Evolutionary conservation across 1,139 yeast species (phyloP), one percentile per base, ranked within the genome.

Genomic region (Taiozyma onychis): DNA sequence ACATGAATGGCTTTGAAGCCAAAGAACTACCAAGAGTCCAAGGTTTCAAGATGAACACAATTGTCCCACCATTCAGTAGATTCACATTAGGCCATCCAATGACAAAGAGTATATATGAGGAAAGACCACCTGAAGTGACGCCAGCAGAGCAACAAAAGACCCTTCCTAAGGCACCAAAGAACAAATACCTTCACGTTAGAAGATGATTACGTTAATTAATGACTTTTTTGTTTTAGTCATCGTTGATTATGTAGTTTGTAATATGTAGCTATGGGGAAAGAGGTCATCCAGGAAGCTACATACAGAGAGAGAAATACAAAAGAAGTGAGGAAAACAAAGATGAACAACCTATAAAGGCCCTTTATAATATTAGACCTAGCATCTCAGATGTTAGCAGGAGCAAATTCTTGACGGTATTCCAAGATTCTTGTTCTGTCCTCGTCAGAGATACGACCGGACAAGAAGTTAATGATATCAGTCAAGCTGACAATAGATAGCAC

Each of bases 61-160:
- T 91, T 47, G 89, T 90, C 26, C 99, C 99, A 16, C 75, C 89
- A 34, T 89, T 86, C 62, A 85, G 95, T 47, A 80, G 84, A 34
- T 83, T 85, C 45, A 77, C 91, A 44, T 77, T 88, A 72, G 91
- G 88, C 43, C 93, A 88, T 60, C 97, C 97, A 49, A 83, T 84
- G 77, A 83, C 90, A 2, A 89, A 86, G 57, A 68, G 76, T 50
- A 78, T 87, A 34, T 86, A 87, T 62, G 85, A 81, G 45, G 81
- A 72, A 18, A 67, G 68, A 34, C 68, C 73, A 16, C 56, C 60
- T 13, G 70, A 65, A 32, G 45, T 39, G 14, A 58, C 52, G 59
- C 67, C 45, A 58, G 63, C 35, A 61, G 73, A 51, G 50, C 66
- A 64, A 54, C 61, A 67, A 61, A 44, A 44, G 39, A 44, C 44